phyloP scores from a whole-genome alignment of 108 stramenopile genomes.

The Cylindrotheca fusiformis region DNA sequence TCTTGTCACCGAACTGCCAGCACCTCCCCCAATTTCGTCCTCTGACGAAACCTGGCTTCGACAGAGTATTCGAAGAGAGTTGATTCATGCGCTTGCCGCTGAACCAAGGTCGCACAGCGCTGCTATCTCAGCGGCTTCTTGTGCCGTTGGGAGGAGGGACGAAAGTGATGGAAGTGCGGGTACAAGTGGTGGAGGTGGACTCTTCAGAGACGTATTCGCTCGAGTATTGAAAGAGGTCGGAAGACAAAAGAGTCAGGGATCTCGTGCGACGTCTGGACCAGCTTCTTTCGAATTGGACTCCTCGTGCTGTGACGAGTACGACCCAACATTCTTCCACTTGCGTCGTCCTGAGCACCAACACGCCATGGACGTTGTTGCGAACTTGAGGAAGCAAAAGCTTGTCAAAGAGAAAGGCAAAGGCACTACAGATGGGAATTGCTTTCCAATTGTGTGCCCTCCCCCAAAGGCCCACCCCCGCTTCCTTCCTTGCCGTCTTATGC shows the following conservation, averaged over 20 bases:
- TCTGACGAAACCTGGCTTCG: constrained; percentile 56
- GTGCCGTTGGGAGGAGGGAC: constrained; percentile 68
- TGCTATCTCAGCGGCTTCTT: constrained; percentile 74
- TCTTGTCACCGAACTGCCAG: constrained; percentile 81
- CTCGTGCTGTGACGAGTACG: constrained; percentile 84
- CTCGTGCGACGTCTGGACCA: constrained; percentile 66
- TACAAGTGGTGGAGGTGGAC: constrained; percentile 54
- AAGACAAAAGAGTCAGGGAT: constrained; percentile 60
- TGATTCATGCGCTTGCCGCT: constrained; percentile 88
- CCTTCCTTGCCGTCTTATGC: constrained; percentile 69
- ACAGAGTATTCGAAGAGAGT: constrained; percentile 77
- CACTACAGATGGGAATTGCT: constrained; percentile 37
- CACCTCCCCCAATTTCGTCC: constrained; percentile 67
- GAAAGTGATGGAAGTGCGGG: constrained; percentile 68
- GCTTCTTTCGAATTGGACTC: constrained; percentile 78
- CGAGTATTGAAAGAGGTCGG: constrained; percentile 71
- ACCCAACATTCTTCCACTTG: constrained; percentile 88
- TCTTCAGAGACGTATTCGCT: constrained; percentile 68
- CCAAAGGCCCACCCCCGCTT: constrained; percentile 85
- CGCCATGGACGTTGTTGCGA: constrained; percentile 89
- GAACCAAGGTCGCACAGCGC: constrained; percentile 89
- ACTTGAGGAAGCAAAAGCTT: constrained; percentile 68
- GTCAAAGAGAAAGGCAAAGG: constrained; percentile 23
- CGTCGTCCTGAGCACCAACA: constrained; percentile 89
- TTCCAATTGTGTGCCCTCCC: constrained; percentile 77